Conservation (phyloP, 345 rosid genomes). For the Eucalyptus curtisii region DNA sequence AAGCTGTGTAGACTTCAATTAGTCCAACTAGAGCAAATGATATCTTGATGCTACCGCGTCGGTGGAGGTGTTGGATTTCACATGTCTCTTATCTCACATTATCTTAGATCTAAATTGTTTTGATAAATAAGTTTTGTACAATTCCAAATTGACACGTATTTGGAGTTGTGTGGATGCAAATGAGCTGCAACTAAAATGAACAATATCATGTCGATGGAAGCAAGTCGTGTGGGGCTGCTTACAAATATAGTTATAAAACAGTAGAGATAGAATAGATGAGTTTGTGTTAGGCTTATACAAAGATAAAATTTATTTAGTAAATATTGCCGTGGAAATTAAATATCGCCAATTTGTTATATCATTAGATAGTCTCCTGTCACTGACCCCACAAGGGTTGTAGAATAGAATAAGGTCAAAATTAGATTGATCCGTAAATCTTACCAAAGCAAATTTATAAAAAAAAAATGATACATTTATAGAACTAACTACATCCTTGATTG, state of each 20-base stretch:
- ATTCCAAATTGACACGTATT: background rate
- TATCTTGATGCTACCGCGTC: rapidly evolving
- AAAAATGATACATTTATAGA: background rate
- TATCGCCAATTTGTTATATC: background rate
- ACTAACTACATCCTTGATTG: background rate
- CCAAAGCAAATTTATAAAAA: background rate
- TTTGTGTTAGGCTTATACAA: background rate
- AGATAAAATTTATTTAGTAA: background rate
- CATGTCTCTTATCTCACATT: background rate
- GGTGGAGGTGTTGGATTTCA: background rate
- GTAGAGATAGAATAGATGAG: background rate
- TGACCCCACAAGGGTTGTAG: background rate
- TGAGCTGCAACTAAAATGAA: background rate
- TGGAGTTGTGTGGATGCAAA: background rate
- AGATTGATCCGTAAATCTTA: background rate
- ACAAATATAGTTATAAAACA: background rate
- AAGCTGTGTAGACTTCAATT: rapidly evolving
- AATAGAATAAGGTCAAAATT: too few relatives aligned
- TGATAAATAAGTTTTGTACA: background rate
- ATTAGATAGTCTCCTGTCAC: background rate
- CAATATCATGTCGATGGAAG: background rate
- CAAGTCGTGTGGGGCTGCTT: background rate
- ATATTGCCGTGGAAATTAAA: background rate
- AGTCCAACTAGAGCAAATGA: background rate
- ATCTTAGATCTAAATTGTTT: too few relatives aligned